These are phyloP conservation scores for Aciculosporium take DNA, from an alignment of 2,329 filamentous ascomycete species.

Conservation along the genomic window DNA sequence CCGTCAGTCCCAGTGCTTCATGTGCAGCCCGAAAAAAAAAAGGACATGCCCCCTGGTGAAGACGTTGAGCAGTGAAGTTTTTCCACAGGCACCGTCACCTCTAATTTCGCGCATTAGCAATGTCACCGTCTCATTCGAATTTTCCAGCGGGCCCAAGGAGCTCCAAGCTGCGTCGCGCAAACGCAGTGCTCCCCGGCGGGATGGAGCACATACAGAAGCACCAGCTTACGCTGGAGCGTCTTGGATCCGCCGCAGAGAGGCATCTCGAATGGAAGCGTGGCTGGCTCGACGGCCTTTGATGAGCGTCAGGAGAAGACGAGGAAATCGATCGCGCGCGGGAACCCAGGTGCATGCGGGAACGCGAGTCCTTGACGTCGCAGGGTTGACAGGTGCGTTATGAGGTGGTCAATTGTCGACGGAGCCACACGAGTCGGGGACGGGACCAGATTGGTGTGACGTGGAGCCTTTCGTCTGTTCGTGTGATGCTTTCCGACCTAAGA, in stretches of 20 bases:
- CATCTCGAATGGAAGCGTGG: constrained; percentile 2
- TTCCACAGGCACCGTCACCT: constrained; percentile 90
- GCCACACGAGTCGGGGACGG: background rate
- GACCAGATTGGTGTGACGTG: background rate
- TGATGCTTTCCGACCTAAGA: background rate
- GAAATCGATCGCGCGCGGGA: background rate
- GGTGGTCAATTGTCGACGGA: background rate
- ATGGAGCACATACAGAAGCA: constrained; percentile 51
- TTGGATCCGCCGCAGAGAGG: constrained; percentile 55
- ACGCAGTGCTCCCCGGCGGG: background rate
- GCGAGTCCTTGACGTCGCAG: background rate
- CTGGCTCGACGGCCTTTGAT: background rate
- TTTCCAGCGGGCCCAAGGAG: background rate
- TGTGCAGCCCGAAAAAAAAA: background rate
- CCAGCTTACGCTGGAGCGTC: constrained; percentile 90
- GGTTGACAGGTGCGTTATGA: background rate
- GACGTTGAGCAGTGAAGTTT: constrained; percentile 93
- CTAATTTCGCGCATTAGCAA: constrained; percentile 30
- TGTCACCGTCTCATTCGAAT: background rate
- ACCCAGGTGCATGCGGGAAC: background rate
- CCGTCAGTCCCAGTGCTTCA: background rate
- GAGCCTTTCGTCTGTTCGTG: background rate
- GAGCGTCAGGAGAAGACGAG: background rate
- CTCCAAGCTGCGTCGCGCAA: background rate
- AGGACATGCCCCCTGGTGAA: constrained; percentile 88